Evolutionary conservation across 306 rosid species (phyloP).

Genomic region (Quercus bicolor): DNA sequence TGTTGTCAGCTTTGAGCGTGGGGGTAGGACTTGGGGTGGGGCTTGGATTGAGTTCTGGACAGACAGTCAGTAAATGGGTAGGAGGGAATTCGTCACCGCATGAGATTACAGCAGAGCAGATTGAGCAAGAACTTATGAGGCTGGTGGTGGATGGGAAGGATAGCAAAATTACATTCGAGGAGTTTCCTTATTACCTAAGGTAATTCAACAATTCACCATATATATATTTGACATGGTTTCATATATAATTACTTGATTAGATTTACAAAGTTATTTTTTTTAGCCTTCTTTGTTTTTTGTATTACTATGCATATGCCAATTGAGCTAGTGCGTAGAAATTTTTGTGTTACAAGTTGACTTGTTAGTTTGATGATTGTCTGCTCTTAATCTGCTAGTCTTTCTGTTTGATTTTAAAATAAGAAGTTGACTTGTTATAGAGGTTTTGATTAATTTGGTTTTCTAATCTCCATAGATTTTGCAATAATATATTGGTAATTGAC

Average conservation of each 20-base stretch:
- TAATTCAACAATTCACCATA: slow-evolving; percentile 22
- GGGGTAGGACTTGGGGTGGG: slow-evolving; percentile 98
- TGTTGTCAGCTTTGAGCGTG: slow-evolving; percentile 90
- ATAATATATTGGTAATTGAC: neutral
- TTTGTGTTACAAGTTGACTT: slow-evolving; percentile 25
- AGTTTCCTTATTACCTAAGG: slow-evolving; percentile 90
- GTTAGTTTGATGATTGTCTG: slow-evolving; percentile 16
- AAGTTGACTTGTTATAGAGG: neutral
- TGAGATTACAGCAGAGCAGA: slow-evolving; percentile 63
- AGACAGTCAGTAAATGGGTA: slow-evolving; percentile 77
- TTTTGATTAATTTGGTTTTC: neutral
- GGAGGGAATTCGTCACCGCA: slow-evolving; percentile 49
- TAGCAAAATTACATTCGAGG: slow-evolving; percentile 52
- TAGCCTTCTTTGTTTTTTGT: no score
- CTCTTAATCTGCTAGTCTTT: slow-evolving; percentile 12
- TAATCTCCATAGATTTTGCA: neutral
- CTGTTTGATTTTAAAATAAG: neutral
- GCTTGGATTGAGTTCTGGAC: slow-evolving; percentile 76
- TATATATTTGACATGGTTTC: neutral
- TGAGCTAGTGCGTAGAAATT: slow-evolving; percentile 2
- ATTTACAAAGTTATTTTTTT: slow-evolving; percentile 3
- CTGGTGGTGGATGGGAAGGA: slow-evolving; percentile 59
- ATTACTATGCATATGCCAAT: neutral
- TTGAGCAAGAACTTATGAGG: slow-evolving; percentile 67
- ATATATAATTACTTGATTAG: neutral